These are phyloP conservation scores for Musa itinerans DNA, from an alignment of 176 grass and related monocot genomes.

Conservation along the genomic window DNA sequence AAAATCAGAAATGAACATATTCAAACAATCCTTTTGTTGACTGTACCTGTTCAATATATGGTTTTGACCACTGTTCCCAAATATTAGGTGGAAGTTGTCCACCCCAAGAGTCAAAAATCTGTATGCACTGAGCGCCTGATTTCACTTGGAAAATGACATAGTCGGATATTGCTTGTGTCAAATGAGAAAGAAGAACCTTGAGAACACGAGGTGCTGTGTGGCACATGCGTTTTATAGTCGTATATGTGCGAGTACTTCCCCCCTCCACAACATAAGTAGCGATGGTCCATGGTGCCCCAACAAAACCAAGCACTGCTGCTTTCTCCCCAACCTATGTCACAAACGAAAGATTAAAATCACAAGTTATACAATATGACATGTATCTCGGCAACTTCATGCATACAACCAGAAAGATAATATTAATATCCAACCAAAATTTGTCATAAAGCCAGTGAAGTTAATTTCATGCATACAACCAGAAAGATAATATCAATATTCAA, in stretches of 20 bases:
- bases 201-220: constrained; percentile 73
- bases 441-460: neutral
- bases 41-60: constrained; percentile 83
- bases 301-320: constrained; percentile 91
- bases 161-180: constrained; percentile 73
- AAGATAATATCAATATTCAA: neutral
- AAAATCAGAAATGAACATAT: neutral
- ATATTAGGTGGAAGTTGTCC: constrained; percentile 93
- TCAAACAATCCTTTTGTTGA: neutral
- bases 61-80: constrained; percentile 97
- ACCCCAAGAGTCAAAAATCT: constrained; percentile 99
- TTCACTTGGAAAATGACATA: constrained; percentile 95
- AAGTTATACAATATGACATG: neutral
- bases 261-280: constrained; percentile 97
- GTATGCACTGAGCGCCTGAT: constrained; percentile 92
- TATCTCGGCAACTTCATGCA: neutral
- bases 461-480: neutral
- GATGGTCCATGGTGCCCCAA: constrained; percentile 96
- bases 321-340: constrained; percentile 57
- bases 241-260: constrained; percentile 76
- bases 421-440: neutral
- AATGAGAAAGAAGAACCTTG: constrained; percentile 74
- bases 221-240: constrained; percentile 92
- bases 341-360: neutral
- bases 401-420: neutral